Conservation (phyloP, 2,329 filamentous ascomycete species). For the Cordyceps farinosa region DNA sequence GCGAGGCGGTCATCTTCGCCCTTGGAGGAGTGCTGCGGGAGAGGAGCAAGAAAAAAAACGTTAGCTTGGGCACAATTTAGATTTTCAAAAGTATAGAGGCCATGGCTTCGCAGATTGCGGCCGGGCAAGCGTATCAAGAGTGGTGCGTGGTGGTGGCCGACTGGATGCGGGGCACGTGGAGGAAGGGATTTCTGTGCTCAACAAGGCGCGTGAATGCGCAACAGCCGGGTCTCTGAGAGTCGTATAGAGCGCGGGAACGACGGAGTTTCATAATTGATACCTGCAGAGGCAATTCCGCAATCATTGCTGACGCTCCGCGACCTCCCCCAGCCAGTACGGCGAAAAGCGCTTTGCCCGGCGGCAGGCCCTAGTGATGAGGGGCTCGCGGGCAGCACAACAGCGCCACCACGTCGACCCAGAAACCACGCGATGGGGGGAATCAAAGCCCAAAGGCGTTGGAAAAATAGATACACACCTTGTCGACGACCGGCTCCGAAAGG, state of each 20-base stretch:
- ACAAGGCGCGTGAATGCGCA: constrained; percentile 3
- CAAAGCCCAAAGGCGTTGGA: neutral
- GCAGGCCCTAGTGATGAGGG: neutral
- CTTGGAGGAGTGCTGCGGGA: constrained; percentile 71
- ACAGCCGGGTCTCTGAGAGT: neutral
- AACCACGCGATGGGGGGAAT: neutral
- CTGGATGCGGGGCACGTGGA: constrained; percentile 18
- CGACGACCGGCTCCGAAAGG: constrained; percentile 96
- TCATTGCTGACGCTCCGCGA: neutral
- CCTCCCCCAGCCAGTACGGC: neutral
- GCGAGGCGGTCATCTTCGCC: constrained; percentile 90
- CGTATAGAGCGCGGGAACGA: neutral
- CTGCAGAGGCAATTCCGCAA: neutral
- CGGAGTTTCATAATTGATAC: neutral
- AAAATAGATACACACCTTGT: constrained; percentile 67
- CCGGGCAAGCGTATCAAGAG: neutral
- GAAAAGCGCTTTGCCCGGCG: neutral
- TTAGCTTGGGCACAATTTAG: neutral
- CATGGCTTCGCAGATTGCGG: neutral
- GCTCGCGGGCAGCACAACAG: neutral
- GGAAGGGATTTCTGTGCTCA: constrained; percentile 18
- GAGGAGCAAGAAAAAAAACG: neutral
- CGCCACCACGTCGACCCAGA: neutral
- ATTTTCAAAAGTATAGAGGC: neutral
- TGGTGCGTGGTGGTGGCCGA: constrained; percentile 10